phyloP scores from a whole-genome alignment of 2,329 filamentous ascomycete species.

The Ascochyta pisi region DNA sequence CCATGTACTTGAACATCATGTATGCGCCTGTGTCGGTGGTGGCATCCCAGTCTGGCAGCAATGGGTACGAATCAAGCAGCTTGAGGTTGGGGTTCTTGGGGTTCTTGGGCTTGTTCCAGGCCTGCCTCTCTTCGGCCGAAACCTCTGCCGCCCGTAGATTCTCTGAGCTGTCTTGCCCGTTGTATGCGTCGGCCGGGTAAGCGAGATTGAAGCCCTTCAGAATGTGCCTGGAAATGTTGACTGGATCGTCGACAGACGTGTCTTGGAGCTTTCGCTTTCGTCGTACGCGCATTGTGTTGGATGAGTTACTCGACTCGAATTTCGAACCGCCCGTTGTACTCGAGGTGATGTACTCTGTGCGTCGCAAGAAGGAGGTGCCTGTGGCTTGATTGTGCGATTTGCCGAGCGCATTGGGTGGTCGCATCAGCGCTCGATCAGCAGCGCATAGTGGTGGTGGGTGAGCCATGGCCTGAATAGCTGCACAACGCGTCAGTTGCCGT shows the following conservation, averaged over 20 bases:
- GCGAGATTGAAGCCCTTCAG: constrained; percentile 70
- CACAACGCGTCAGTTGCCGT: constrained; percentile 28
- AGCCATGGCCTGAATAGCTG: constrained; percentile 82
- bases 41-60: constrained; percentile 67
- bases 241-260: constrained; percentile 62
- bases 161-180: constrained; percentile 67
- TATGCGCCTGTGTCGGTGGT: constrained; percentile 65
- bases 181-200: constrained; percentile 69
- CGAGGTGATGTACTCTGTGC: constrained; percentile 90
- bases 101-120: constrained; percentile 67
- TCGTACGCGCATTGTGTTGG: constrained; percentile 49
- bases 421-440: constrained; percentile 82
- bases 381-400: constrained; percentile 79
- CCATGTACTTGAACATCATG: constrained; percentile 67
- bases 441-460: constrained; percentile 77
- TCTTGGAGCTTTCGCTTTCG: constrained; percentile 48
- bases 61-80: constrained; percentile 65
- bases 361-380: constrained; percentile 89
- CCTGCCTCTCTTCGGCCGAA: constrained; percentile 62
- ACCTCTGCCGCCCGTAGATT: constrained; percentile 61
- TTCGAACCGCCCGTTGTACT: constrained; percentile 50
- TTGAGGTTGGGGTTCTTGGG: constrained; percentile 64
- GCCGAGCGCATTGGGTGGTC: constrained; percentile 82
- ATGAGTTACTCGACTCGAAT: constrained; percentile 61
- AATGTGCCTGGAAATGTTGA: constrained; percentile 66